A percentile compares a stretch with the other conserved stretches of the same genome.
These are phyloP conservation scores for Candida maesae DNA, from an alignment of 805 yeast genomes.

Conservation along the genomic window DNA sequence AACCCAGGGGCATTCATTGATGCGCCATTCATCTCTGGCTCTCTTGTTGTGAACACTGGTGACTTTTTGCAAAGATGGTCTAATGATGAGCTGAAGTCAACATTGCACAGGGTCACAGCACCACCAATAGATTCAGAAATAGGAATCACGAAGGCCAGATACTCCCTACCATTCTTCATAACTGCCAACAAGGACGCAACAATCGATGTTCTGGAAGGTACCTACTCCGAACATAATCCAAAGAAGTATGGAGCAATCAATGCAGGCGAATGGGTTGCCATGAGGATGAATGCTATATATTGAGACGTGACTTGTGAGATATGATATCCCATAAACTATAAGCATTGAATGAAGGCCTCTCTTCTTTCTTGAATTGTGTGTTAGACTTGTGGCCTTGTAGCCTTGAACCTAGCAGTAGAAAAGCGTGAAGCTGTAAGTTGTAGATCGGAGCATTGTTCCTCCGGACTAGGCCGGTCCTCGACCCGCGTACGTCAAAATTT, in stretches of 20 bases:
- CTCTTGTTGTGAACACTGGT: conserved; percentile 25
- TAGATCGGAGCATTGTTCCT: too few relatives aligned
- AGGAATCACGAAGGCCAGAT: conserved; percentile 22
- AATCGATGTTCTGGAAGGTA: conserved; percentile 26
- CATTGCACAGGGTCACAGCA: conserved; percentile 25
- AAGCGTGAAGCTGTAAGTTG: too few relatives aligned
- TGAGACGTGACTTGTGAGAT: too few relatives aligned
- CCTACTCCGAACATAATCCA: conserved; percentile 21
- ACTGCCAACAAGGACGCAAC: conserved; percentile 23
- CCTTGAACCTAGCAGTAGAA: too few relatives aligned
- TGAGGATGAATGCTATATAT: conserved; percentile 24
- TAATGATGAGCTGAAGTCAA: conserved; percentile 24
- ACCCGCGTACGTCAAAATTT: too few relatives aligned
- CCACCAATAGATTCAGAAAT: conserved; percentile 21
- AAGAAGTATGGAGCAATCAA: conserved; percentile 28
- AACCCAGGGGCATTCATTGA: conserved; percentile 18
- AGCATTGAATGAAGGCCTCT: too few relatives aligned
- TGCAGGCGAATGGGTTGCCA: conserved; percentile 21
- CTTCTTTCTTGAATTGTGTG: too few relatives aligned
- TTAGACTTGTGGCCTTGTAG: too few relatives aligned
- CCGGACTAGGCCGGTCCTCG: too few relatives aligned
- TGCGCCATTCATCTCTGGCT: conserved; percentile 20
- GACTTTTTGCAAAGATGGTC: conserved; percentile 28
- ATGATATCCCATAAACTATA: too few relatives aligned
- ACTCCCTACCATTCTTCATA: conserved; percentile 28